Conservation (phyloP, 768 basidiomycete genomes). For the Lactifluus rugatus region DNA sequence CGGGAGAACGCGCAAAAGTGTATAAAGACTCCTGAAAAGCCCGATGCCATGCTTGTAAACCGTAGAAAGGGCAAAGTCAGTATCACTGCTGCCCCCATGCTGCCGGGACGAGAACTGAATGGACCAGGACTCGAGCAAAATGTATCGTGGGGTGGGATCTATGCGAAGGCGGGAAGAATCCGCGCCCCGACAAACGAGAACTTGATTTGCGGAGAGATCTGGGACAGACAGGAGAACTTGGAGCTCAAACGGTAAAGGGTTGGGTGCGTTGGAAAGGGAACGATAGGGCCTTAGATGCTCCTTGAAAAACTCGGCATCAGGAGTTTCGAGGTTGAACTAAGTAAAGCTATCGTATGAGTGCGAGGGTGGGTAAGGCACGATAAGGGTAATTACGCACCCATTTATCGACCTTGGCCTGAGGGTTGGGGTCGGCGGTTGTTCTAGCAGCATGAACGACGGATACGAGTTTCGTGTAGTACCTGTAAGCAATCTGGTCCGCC, state of each 20-base stretch:
- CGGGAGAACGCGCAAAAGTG: constrained; percentile 62
- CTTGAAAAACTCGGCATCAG: constrained; percentile 59
- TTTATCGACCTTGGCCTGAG: constrained; percentile 56
- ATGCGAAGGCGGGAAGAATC: constrained; percentile 44
- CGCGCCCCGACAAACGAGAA: constrained; percentile 55
- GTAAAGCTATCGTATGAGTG: background rate
- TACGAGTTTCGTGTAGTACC: constrained; percentile 74
- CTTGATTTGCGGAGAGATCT: constrained; percentile 58
- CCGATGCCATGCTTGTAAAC: constrained; percentile 83
- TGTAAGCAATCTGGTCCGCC: constrained; percentile 80
- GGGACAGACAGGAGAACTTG: constrained; percentile 65
- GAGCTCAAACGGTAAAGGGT: constrained; percentile 45
- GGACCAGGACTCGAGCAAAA: constrained; percentile 66
- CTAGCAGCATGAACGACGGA: constrained; percentile 67
- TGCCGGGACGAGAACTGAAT: constrained; percentile 34
- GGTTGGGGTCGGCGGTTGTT: constrained; percentile 41
- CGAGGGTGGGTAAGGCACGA: background rate
- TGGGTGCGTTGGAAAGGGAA: constrained; percentile 37
- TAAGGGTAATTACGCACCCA: constrained; percentile 46
- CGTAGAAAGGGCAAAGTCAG: constrained; percentile 56
- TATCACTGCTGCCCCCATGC: constrained; percentile 16
- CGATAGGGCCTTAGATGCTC: constrained; percentile 54
- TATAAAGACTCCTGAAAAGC: constrained; percentile 69
- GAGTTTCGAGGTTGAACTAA: constrained; percentile 77
- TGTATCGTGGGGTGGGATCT: constrained; percentile 56